Conservation (phyloP, 805 yeast genomes). For the Sungouiella blattae region DNA sequence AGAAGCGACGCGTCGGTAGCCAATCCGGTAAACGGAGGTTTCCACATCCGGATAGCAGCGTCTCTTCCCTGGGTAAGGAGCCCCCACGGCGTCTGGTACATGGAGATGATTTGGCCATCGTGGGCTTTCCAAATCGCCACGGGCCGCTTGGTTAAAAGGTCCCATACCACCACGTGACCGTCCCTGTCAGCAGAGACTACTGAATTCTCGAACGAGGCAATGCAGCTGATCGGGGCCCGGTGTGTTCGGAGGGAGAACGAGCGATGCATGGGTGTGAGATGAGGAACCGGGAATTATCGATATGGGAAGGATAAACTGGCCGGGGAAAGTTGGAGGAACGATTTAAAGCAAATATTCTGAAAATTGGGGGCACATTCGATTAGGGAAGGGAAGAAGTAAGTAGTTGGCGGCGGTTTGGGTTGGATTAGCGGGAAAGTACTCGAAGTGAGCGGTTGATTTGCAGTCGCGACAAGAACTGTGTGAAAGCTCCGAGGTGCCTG, state of each 20-base stretch:
- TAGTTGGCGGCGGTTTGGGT: no score
- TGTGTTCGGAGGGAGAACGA: conserved; percentile 14
- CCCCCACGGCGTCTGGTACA: conserved; percentile 27
- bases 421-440: no score
- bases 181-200: conserved; percentile 56
- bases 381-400: no score
- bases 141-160: conserved; percentile 53
- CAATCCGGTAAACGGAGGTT: conserved; percentile 2
- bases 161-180: conserved; percentile 69
- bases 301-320: no score
- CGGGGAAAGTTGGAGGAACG: no score
- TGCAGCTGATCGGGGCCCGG: conserved; percentile 13
- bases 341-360: no score
- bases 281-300: no score
- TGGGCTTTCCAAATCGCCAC: conserved; percentile 60
- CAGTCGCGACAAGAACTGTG: no score
- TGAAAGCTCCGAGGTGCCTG: no score
- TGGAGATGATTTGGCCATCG: conserved; percentile 44
- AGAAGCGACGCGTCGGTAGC: background rate
- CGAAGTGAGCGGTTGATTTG: no score
- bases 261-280: background rate
- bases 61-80: conserved; percentile 69
- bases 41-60: conserved; percentile 50
- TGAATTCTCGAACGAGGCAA: conserved; percentile 3
- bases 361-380: no score